phyloP scores from a whole-genome alignment of 2,329 filamentous ascomycete genomes.

The Daldinia eschscholtzii region DNA sequence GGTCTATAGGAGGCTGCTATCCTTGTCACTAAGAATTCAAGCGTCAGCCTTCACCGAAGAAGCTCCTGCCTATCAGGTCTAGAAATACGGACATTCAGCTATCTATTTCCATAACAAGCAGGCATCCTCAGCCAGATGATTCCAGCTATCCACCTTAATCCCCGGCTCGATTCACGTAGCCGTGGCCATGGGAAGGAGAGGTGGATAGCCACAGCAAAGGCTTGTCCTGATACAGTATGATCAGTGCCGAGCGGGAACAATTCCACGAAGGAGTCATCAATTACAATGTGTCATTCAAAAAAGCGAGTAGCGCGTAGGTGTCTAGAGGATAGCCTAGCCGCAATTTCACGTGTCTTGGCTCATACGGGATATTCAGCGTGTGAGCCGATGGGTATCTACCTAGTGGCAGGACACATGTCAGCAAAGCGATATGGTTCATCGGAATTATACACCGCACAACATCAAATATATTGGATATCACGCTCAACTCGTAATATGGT shows the following conservation, averaged over 20 bases:
- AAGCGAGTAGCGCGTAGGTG: background rate
- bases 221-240: background rate
- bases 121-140: background rate
- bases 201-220: background rate
- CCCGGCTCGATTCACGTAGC: background rate
- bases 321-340: background rate
- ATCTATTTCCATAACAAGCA: background rate
- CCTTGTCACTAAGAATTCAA: background rate
- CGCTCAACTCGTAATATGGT: background rate
- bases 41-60: background rate
- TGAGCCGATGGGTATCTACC: background rate
- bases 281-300: background rate
- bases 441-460: background rate
- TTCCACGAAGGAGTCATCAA: background rate
- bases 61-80: background rate
- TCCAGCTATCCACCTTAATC: background rate
- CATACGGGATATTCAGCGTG: background rate
- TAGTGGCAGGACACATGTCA: background rate
- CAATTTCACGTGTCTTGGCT: background rate
- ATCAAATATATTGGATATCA: background rate
- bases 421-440: background rate
- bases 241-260: background rate
- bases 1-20: background rate
- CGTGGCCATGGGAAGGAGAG: background rate
- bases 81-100: background rate